A percentile compares a stretch with the other conserved stretches of the same genome.
Conservation (phyloP, 768 basidiomycete species). For the Mrakia blollopis region DNA sequence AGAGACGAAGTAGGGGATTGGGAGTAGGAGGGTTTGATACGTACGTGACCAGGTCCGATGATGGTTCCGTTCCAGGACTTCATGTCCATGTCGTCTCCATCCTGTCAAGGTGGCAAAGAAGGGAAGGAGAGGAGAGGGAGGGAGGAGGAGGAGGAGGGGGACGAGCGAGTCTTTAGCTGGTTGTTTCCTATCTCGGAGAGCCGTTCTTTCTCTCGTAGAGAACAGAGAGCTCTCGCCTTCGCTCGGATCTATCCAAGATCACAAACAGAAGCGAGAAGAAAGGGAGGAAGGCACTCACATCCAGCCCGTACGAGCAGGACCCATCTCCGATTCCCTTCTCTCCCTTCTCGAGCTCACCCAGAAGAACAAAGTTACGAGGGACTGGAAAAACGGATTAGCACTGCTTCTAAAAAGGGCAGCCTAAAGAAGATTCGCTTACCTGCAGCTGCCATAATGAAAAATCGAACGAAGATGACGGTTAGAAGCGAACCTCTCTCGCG, state of each 20-base stretch:
- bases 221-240: not conserved
- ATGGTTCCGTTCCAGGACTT: slow-evolving; percentile 98
- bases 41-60: slow-evolving; percentile 93
- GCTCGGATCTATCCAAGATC: not conserved
- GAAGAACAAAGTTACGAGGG: slow-evolving; percentile 89
- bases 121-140: not conserved
- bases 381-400: slow-evolving; percentile 51
- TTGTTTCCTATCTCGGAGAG: not conserved
- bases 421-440: not conserved
- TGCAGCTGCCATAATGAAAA: slow-evolving; percentile 6
- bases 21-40: slow-evolving; percentile 42
- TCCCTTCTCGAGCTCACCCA: slow-evolving; percentile 98
- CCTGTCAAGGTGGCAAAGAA: slow-evolving; percentile 42
- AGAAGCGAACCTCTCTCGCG: not conserved
- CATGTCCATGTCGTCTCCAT: slow-evolving; percentile 95
- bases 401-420: not conserved
- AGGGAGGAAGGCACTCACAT: slow-evolving; percentile 44
- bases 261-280: not conserved
- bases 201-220: not conserved
- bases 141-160: not conserved
- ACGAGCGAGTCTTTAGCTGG: not conserved
- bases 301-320: slow-evolving; percentile 92
- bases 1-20: not conserved
- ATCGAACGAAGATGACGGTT: not conserved
- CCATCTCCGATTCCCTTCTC: slow-evolving; percentile 99